Evolutionary conservation across 768 basidiomycete species (phyloP).

Genomic region (Boletus rubescentipes): DNA sequence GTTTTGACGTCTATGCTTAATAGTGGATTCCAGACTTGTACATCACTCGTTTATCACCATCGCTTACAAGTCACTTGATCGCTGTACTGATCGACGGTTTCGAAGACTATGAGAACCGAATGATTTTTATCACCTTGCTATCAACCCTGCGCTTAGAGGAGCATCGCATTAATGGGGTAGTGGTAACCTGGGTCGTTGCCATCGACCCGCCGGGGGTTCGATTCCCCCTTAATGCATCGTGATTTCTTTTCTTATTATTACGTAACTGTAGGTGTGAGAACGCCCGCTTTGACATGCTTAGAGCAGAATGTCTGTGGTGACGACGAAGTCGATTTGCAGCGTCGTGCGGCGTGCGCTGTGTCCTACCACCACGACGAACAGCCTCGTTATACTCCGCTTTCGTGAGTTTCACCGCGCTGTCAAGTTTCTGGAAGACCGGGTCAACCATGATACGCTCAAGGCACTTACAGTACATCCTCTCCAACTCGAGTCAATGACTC

Average conservation of each 20-base stretch:
- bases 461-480: constrained; percentile 68
- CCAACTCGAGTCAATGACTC: constrained; percentile 67
- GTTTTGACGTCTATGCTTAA: neutral
- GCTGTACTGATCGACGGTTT: no score
- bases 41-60: neutral
- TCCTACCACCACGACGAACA: neutral
- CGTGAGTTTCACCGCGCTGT: constrained; percentile 12
- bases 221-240: constrained; percentile 48
- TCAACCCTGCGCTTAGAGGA: no score
- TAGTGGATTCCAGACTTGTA: neutral
- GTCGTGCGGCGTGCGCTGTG: neutral
- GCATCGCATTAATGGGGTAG: constrained; percentile 57
- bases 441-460: constrained; percentile 46
- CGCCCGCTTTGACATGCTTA: neutral
- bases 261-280: neutral
- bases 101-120: no score
- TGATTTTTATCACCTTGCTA: no score
- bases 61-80: no score
- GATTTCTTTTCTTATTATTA: neutral
- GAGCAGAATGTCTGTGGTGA: neutral
- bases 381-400: neutral
- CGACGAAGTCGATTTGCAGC: neutral
- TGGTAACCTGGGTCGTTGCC: constrained; percentile 69
- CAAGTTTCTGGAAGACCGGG: constrained; percentile 35
- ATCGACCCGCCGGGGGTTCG: constrained; percentile 87